Conservation (phyloP, 2,329 filamentous ascomycete species). For the Podosphaera fusca region DNA sequence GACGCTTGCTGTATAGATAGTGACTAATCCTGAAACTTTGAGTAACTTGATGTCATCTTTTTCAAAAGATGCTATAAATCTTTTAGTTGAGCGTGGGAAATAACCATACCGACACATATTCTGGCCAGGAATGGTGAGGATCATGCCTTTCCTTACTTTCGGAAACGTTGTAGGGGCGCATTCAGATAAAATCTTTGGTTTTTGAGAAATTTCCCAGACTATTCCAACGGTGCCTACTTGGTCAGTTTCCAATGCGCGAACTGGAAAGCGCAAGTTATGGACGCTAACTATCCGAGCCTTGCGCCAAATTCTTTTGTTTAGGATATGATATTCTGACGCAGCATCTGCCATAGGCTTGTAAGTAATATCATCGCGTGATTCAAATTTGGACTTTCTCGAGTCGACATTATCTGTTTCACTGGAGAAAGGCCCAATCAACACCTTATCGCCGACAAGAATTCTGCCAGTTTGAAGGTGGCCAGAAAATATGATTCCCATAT, state of each 20-base stretch:
- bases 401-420: constrained; percentile 25
- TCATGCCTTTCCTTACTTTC: constrained; percentile 56
- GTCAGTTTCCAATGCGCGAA: constrained; percentile 48
- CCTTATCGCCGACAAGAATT: constrained; percentile 52
- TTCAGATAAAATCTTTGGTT: constrained; percentile 16
- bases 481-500: constrained; percentile 51
- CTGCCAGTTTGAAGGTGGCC: constrained; percentile 63
- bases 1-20: constrained; percentile 73
- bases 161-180: constrained; percentile 16
- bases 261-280: constrained; percentile 66
- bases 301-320: constrained; percentile 49
- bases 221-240: constrained; percentile 83
- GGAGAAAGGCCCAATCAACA: constrained; percentile 60
- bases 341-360: neutral
- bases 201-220: constrained; percentile 24
- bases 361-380: constrained; percentile 28
- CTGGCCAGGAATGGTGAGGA: constrained; percentile 40
- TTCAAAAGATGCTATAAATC: constrained; percentile 48
- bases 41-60: constrained; percentile 39
- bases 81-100: constrained; percentile 40
- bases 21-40: constrained; percentile 43
- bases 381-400: constrained; percentile 21
- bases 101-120: constrained; percentile 32
- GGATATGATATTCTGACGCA: constrained; percentile 17
- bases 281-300: constrained; percentile 63